Evolutionary conservation across 1,284 basidiomycete genomes (phyloP).

Genomic region (Marasmius oreades): DNA sequence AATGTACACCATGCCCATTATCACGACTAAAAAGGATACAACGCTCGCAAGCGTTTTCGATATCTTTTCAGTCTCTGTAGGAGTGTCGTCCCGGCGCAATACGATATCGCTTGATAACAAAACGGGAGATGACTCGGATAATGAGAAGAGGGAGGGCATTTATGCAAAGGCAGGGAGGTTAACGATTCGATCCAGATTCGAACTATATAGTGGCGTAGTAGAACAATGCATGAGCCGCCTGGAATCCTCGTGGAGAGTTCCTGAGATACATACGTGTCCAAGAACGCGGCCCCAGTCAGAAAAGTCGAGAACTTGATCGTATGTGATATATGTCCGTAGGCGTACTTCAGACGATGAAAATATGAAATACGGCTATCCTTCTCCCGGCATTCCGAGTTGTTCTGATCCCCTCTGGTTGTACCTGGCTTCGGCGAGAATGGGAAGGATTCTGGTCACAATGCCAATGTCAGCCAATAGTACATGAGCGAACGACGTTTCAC

Average conservation of each 20-base stretch:
- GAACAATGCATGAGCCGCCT: background rate
- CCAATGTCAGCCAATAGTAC: too few species aligned
- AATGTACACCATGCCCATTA: conserved; percentile 46
- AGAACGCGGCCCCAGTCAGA: background rate
- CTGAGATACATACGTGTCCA: background rate
- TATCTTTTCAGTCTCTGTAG: background rate
- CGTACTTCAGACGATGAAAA: too few species aligned
- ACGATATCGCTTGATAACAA: background rate
- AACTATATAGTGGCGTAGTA: background rate
- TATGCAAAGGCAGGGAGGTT: background rate
- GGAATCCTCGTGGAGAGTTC: background rate
- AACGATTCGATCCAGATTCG: background rate
- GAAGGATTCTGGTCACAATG: too few species aligned
- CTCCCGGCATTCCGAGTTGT: too few species aligned
- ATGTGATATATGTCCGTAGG: too few species aligned
- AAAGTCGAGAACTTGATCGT: background rate
- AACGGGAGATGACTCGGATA: background rate
- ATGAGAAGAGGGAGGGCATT: background rate
- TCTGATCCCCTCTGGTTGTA: too few species aligned
- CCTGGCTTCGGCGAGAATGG: too few species aligned
- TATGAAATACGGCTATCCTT: too few species aligned
- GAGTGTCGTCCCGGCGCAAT: background rate
- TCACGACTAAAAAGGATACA: conserved; percentile 41
- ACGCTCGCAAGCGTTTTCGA: conserved; percentile 38
- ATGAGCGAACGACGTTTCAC: too few species aligned